Conservation (phyloP, 1,284 basidiomycete genomes). For the Testicularia cyperi region DNA sequence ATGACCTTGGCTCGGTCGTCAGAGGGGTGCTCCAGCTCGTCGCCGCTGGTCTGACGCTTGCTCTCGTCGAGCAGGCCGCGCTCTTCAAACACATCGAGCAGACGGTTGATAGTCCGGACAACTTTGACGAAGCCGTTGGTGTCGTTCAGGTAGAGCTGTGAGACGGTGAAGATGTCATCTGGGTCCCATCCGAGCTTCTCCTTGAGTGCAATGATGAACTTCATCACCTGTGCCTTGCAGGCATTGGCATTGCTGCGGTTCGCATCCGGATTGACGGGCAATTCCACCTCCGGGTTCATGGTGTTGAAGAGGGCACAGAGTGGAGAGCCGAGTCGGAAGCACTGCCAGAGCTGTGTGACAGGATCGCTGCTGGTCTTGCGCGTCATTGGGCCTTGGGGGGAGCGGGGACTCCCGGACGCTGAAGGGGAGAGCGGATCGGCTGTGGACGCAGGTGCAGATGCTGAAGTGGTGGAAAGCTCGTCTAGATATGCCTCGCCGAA, state of each 20-base stretch:
- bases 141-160: slow-evolving; percentile 76
- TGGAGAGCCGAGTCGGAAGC: slow-evolving; percentile 86
- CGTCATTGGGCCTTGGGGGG: slow-evolving; percentile 5
- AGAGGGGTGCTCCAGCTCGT: slow-evolving; percentile 50
- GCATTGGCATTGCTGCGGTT: slow-evolving; percentile 72
- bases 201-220: slow-evolving; percentile 65
- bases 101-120: slow-evolving; percentile 83
- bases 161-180: slow-evolving; percentile 67
- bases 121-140: slow-evolving; percentile 93
- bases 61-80: slow-evolving; percentile 69
- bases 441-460: slow-evolving; percentile 11
- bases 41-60: slow-evolving; percentile 61
- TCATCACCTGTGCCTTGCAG: slow-evolving; percentile 66
- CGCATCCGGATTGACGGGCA: slow-evolving; percentile 64
- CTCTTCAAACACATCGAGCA: slow-evolving; percentile 78
- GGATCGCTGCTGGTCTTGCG: slow-evolving; percentile 54
- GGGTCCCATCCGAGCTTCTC: slow-evolving; percentile 63
- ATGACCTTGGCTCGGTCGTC: slow-evolving; percentile 76
- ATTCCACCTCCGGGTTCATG: slow-evolving; percentile 69
- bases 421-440: slow-evolving; percentile 11
- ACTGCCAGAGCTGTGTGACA: slow-evolving; percentile 90
- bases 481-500: slow-evolving; percentile 55
- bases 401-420: slow-evolving; percentile 15
- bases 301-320: slow-evolving; percentile 94
- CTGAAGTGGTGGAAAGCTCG: slow-evolving; percentile 14